Evolutionary conservation across 106 monocot species (phyloP).

Genomic region (Allium sativum): DNA sequence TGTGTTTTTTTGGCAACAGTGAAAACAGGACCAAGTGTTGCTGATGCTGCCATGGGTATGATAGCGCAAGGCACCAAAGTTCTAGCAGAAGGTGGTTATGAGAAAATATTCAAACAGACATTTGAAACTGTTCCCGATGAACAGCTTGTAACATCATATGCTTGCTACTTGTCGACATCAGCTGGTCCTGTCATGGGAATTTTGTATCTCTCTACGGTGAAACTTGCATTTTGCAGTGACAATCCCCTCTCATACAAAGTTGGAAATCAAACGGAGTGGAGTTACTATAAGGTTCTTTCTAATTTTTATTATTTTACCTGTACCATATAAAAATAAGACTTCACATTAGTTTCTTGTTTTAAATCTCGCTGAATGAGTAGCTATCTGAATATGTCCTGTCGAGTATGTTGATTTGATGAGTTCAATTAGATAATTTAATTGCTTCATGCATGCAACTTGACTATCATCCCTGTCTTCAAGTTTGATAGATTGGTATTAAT

Average conservation of each 20-base stretch:
- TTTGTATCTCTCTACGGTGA: constrained; percentile 21
- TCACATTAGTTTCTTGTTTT: too few species aligned
- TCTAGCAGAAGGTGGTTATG: constrained; percentile 27
- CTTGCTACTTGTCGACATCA: constrained; percentile 21
- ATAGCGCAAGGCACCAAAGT: constrained; percentile 20
- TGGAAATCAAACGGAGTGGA: constrained; percentile 28
- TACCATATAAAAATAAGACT: too few species aligned
- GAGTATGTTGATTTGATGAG: too few species aligned
- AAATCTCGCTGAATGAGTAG: too few species aligned
- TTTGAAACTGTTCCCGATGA: constrained; percentile 23
- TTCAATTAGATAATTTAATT: too few species aligned
- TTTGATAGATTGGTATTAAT: too few species aligned
- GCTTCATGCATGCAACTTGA: too few species aligned
- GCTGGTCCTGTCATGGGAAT: constrained; percentile 25
- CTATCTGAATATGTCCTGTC: too few species aligned
- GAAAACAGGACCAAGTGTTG: constrained; percentile 22
- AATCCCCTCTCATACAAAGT: constrained; percentile 20
- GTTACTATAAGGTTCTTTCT: constrained; percentile 21
- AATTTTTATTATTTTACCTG: neutral
- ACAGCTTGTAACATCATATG: constrained; percentile 17
- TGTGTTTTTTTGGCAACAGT: constrained; percentile 1
- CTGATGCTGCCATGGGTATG: constrained; percentile 27
- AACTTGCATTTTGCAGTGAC: constrained; percentile 26
- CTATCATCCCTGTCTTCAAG: too few species aligned
- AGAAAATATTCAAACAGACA: constrained; percentile 18